Evolutionary conservation across 495 filamentous ascomycete genomes (phyloP).

Genomic region (Aspergillus egyptiacus): DNA sequence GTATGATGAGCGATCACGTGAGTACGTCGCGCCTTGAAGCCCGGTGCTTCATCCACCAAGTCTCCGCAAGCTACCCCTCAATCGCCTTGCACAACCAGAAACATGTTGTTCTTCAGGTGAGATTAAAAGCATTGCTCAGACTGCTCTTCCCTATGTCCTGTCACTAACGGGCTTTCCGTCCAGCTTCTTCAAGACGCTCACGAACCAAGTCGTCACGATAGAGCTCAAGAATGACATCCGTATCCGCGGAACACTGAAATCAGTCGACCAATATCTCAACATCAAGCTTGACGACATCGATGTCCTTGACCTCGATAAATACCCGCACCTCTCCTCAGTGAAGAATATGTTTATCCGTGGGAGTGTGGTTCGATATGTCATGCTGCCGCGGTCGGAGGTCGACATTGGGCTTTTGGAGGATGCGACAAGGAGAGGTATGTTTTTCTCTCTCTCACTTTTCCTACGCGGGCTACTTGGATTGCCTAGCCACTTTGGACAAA

Average conservation of each 20-base stretch:
- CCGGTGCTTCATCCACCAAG: neutral
- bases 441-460: neutral
- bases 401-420: slow-evolving; percentile 91
- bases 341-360: slow-evolving; percentile 98
- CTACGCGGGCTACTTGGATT: neutral
- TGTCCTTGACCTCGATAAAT: slow-evolving; percentile 84
- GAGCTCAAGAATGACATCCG: slow-evolving; percentile 99
- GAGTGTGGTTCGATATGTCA: slow-evolving; percentile 92
- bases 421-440: slow-evolving; percentile 85
- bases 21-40: neutral
- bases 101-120: slow-evolving; percentile 50
- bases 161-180: neutral
- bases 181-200: slow-evolving; percentile 99
- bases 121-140: neutral
- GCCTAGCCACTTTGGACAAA: too few species aligned
- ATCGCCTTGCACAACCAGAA: slow-evolving; percentile 12
- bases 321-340: slow-evolving; percentile 89
- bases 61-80: slow-evolving; percentile 1
- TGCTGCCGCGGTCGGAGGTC: slow-evolving; percentile 79
- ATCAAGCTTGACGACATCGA: slow-evolving; percentile 96
- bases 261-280: slow-evolving; percentile 97
- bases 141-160: neutral
- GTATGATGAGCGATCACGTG: neutral
- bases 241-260: slow-evolving; percentile 89
- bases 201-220: slow-evolving; percentile 92